Percentiles rank a stretch among this genome's conserved stretches.
Evolutionary conservation across 176 grass and related monocot species (phyloP).

Genomic region (Phoenix dactylifera): DNA sequence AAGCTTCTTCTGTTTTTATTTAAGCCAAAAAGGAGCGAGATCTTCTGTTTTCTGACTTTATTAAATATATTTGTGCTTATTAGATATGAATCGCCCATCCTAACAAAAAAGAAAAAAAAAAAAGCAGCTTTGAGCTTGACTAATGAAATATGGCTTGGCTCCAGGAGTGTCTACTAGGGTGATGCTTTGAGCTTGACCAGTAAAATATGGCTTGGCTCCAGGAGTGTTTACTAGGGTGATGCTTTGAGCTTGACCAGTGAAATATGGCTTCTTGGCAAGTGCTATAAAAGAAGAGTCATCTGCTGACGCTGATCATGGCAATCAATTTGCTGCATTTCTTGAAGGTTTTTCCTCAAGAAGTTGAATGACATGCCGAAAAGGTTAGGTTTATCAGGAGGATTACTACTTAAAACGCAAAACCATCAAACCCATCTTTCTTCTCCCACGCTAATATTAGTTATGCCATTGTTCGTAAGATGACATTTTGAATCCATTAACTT

Average conservation of each 20-base stretch:
- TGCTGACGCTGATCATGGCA: conserved; percentile 11
- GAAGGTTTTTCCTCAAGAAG: conserved; percentile 80
- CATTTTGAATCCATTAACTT: too few relatives aligned
- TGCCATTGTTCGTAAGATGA: too few relatives aligned
- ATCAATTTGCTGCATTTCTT: conserved; percentile 33
- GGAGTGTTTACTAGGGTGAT: conserved; percentile 24
- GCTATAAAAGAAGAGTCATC: conserved; percentile 59
- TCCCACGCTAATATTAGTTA: too few relatives aligned
- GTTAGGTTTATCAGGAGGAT: conserved; percentile 20
- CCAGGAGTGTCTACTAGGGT: conserved; percentile 28
- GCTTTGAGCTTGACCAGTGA: conserved; percentile 35
- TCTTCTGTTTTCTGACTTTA: too few relatives aligned
- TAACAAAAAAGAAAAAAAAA: too few relatives aligned
- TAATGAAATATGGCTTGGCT: conserved; percentile 54
- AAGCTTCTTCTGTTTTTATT: conserved; percentile 38
- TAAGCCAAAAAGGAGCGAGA: conserved; percentile 16
- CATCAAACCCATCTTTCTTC: too few relatives aligned
- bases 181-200: conserved; percentile 41
- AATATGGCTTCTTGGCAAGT: conserved; percentile 82
- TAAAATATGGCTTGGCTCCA: conserved; percentile 61
- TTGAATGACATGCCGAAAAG: conserved; percentile 96
- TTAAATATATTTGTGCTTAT: too few relatives aligned
- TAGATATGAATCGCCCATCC: conserved; percentile 58
- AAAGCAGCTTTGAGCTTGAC: conserved; percentile 47
- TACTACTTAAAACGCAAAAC: too few relatives aligned